phyloP scores from a whole-genome alignment of 2,329 filamentous ascomycete genomes.

The Orbilia brochopaga region DNA sequence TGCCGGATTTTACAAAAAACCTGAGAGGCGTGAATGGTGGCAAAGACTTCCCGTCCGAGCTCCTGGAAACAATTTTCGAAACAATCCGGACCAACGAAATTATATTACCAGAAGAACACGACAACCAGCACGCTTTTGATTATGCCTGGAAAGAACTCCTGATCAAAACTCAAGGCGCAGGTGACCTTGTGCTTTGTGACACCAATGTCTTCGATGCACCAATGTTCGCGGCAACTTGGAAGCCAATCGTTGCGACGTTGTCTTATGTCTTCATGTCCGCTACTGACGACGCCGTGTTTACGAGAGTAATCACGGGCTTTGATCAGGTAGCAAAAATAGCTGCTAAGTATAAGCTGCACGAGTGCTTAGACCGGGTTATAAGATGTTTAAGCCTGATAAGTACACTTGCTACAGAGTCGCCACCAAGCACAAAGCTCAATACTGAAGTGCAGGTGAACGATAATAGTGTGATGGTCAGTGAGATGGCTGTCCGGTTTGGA shows the following conservation, averaged over 20 bases:
- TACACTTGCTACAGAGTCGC: conserved; percentile 75
- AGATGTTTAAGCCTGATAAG: conserved; percentile 90
- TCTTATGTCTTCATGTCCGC: conserved; percentile 99
- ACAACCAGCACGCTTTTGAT: conserved; percentile 55
- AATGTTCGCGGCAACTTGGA: conserved; percentile 97
- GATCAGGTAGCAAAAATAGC: conserved; percentile 95
- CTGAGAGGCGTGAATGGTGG: conserved; percentile 87
- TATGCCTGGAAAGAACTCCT: conserved; percentile 89
- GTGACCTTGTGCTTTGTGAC: conserved; percentile 72
- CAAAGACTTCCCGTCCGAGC: conserved; percentile 81
- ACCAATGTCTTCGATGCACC: conserved; percentile 96
- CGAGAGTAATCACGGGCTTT: conserved; percentile 89
- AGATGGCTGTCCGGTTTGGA: conserved; percentile 93
- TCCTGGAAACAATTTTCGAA: conserved; percentile 83
- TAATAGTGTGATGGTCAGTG: conserved; percentile 96
- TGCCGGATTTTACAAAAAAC: conserved; percentile 82
- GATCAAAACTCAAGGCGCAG: conserved; percentile 78
- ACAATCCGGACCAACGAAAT: conserved; percentile 94
- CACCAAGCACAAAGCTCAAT: conserved; percentile 85
- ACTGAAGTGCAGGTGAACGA: conserved; percentile 93
- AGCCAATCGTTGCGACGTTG: conserved; percentile 87
- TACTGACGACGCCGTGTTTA: conserved; percentile 93
- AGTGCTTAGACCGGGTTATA: conserved; percentile 90
- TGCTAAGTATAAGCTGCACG: conserved; percentile 78
- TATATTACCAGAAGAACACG: conserved; percentile 83